Percentiles rank a stretch among this genome's conserved stretches.
Evolutionary conservation across 305 asterid genomes (phyloP).

Genomic region (Stenogyne calaminthoides): DNA sequence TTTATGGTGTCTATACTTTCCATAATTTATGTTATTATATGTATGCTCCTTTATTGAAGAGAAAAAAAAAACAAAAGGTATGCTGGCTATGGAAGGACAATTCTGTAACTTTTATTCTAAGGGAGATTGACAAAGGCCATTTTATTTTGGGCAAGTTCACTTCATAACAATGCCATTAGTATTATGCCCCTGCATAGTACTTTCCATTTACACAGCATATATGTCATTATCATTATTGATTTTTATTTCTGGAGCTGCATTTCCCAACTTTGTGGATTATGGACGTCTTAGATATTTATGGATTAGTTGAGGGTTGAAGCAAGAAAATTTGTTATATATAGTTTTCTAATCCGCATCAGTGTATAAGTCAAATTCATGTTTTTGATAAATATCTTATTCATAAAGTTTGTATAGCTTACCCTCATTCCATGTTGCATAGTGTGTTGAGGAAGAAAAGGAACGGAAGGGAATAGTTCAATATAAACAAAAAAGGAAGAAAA

Average conservation of each 20-base stretch:
- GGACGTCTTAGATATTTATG: slow-evolving; percentile 7
- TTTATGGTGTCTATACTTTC: background rate
- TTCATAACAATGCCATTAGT: background rate
- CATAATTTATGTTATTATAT: background rate
- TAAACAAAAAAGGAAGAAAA: background rate
- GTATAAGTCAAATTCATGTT: slow-evolving; percentile 4
- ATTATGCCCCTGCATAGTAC: background rate
- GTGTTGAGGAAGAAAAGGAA: background rate
- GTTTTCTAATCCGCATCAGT: slow-evolving; percentile 18
- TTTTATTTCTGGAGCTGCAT: background rate
- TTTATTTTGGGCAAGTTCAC: slow-evolving; percentile 15
- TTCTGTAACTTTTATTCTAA: slow-evolving; percentile 8
- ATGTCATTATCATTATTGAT: slow-evolving; percentile 3
- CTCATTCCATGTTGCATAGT: slow-evolving; percentile 11
- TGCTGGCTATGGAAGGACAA: slow-evolving; percentile 14
- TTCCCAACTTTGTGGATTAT: slow-evolving; percentile 9
- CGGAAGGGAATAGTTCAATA: background rate
- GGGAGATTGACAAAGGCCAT: background rate
- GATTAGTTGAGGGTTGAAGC: slow-evolving; percentile 2
- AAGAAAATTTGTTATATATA: slow-evolving; percentile 1
- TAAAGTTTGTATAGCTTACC: background rate
- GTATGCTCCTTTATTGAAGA: background rate
- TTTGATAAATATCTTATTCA: slow-evolving; percentile 2
- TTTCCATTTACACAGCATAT: background rate
- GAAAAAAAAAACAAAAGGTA: background rate